Base-by-base conservation (phyloP, 176 grass and related monocot genomes). In the Rhipidocladum racemiflorum region DNA sequence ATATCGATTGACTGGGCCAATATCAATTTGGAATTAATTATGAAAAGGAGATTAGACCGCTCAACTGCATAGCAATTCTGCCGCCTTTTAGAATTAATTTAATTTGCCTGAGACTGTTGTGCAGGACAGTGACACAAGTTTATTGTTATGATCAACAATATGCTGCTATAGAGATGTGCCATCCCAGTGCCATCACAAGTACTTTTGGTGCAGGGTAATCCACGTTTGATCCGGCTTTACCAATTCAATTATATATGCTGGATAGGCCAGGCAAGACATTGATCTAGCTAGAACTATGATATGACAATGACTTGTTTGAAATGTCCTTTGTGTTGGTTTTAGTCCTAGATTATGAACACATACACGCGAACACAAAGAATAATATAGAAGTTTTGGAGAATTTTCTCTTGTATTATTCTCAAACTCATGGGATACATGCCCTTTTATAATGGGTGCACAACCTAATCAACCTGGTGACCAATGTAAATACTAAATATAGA, bases 41-140 rank as follows among this genome's bases (percentile, higher is more conserved):
- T 24, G 59, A 74, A 86, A 86, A 80, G 76, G 48, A 56, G 59
- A 80, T 66, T 80, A 45, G 76, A 80, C 76, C 16, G 63, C 24
- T 35, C 59, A 86, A 86, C 76, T 20, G 12, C 68, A 57, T 65
- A 57, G 29, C 45, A 72, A 54, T 34, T 72, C 7, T 44, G 36
- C 25, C 35, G 65, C 25, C 55, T 80, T 34, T 80, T 24, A 38
- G 16, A 74, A 66, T 80, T 66, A 66, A 74, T 80, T 80, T 66
- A 66, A 74, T 80, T 56, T 44, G 16, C 17, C 5, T 15, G 24
- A 44, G 75, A 23, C 44, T 4, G 13, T 46, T 51, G 20, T 38
- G 68, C 32, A 42, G 11, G 66, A 85, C 56, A 85, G 24, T 18
- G 76, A 36, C 75, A 64, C 53, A 61, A 62, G 74, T 72, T 72